Conservation (phyloP, 441 rosid species). For the Adansonia gregorii region DNA sequence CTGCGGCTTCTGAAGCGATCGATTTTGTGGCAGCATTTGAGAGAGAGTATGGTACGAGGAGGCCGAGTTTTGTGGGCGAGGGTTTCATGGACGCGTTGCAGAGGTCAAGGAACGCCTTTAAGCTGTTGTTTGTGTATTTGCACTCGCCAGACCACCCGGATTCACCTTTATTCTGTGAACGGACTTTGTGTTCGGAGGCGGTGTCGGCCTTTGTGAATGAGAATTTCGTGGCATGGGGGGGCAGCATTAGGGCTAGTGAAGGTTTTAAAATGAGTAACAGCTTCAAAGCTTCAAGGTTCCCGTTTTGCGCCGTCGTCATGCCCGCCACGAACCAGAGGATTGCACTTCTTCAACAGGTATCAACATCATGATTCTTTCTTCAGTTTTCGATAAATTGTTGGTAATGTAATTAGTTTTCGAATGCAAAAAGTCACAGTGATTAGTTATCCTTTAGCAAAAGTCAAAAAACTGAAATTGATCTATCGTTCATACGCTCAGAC, state of each 20-base stretch:
- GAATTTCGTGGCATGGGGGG: slow-evolving; percentile 94
- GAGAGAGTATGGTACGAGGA: slow-evolving; percentile 65
- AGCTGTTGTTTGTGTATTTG: slow-evolving; percentile 84
- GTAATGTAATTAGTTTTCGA: background rate
- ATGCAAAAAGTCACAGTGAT: background rate
- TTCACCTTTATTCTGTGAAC: slow-evolving; percentile 68
- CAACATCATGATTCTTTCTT: background rate
- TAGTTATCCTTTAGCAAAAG: background rate
- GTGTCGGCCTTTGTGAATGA: slow-evolving; percentile 73
- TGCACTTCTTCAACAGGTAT: slow-evolving; percentile 89
- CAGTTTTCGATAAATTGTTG: background rate
- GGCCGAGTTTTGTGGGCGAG: slow-evolving; percentile 74
- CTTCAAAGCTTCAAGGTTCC: slow-evolving; percentile 88
- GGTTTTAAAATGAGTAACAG: slow-evolving; percentile 98
- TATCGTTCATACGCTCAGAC: background rate
- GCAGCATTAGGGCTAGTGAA: slow-evolving; percentile 86
- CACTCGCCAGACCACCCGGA: slow-evolving; percentile 97
- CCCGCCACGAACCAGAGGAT: slow-evolving; percentile 90
- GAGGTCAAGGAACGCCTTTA: slow-evolving; percentile 68
- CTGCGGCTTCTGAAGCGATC: slow-evolving; percentile 66
- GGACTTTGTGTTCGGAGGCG: slow-evolving; percentile 67
- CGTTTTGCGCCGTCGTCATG: slow-evolving; percentile 95
- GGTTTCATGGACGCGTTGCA: slow-evolving; percentile 94
- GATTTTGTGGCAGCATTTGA: slow-evolving; percentile 74
- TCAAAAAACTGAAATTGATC: background rate